Evolutionary conservation across 345 rosid species (phyloP).

Genomic region (Linum lewisii): DNA sequence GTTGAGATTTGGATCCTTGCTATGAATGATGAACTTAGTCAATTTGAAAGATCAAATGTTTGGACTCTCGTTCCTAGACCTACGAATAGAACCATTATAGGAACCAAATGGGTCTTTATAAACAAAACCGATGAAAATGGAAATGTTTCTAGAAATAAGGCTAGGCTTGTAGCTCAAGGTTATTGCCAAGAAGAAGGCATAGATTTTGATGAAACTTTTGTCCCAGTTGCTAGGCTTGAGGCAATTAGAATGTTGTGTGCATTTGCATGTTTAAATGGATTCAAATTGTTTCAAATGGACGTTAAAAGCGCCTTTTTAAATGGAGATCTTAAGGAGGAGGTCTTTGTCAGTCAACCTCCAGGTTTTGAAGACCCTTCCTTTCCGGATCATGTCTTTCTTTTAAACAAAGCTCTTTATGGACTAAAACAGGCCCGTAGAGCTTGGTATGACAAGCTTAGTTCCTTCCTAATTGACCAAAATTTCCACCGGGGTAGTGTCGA

Average conservation of each 20-base stretch:
- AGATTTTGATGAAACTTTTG: too few species aligned
- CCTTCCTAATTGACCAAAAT: neutral
- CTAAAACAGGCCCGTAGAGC: neutral
- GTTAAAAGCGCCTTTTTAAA: neutral
- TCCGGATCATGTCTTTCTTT: neutral
- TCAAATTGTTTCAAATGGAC: neutral
- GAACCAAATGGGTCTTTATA: neutral
- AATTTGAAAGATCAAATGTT: neutral
- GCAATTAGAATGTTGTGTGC: neutral
- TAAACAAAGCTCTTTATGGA: neutral
- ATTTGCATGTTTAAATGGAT: neutral
- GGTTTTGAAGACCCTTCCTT: neutral
- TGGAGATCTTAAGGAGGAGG: too few species aligned
- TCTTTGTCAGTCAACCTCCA: neutral
- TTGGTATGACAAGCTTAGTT: neutral
- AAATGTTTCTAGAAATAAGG: neutral
- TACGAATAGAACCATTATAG: neutral
- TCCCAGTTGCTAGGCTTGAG: neutral
- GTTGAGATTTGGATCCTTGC: neutral
- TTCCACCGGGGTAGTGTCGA: neutral
- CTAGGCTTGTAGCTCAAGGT: too few species aligned
- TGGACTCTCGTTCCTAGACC: neutral
- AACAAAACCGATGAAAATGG: neutral
- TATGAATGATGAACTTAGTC: neutral
- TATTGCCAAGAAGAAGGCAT: too few species aligned